These are phyloP conservation scores for Debaryomyces nepalensis DNA, from an alignment of 1,139 yeast species.

Conservation along the genomic window DNA sequence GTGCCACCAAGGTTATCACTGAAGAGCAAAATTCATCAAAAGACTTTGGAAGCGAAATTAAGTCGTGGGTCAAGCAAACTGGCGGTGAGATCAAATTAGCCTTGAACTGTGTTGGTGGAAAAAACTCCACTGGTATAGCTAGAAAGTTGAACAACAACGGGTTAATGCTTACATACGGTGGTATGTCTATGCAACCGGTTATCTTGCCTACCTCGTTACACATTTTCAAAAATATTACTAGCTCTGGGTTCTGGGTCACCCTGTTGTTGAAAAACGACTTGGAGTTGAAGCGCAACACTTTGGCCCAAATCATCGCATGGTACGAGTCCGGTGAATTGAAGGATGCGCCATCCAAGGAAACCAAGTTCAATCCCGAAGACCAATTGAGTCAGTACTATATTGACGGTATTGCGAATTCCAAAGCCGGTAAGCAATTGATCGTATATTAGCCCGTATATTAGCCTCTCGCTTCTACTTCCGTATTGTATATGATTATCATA, in stretches of 20 bases:
- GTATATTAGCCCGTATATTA: slow-evolving; percentile 22
- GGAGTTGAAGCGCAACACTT: slow-evolving; percentile 61
- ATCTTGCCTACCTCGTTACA: slow-evolving; percentile 84
- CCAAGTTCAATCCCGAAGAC: slow-evolving; percentile 51
- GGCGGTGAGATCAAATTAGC: slow-evolving; percentile 70
- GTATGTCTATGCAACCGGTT: slow-evolving; percentile 96
- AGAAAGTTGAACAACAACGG: slow-evolving; percentile 73
- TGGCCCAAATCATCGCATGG: slow-evolving; percentile 64
- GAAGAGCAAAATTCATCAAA: slow-evolving; percentile 79
- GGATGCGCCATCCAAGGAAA: slow-evolving; percentile 63
- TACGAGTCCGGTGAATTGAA: slow-evolving; percentile 64
- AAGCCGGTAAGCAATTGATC: slow-evolving; percentile 49
- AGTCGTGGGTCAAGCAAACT: slow-evolving; percentile 64
- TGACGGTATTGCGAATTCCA: slow-evolving; percentile 55
- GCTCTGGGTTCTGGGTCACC: slow-evolving; percentile 95
- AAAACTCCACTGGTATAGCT: slow-evolving; percentile 78
- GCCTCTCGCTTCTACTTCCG: background rate
- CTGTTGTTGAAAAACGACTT: slow-evolving; percentile 70
- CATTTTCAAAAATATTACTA: slow-evolving; percentile 84
- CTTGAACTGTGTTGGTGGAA: slow-evolving; percentile 92
- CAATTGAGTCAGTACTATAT: slow-evolving; percentile 55
- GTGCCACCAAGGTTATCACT: slow-evolving; percentile 90
- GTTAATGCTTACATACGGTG: slow-evolving; percentile 90
- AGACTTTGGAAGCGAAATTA: slow-evolving; percentile 62
- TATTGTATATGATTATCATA: no score